Conservation (phyloP, 805 yeast species). For the Blastobotrys robertii region DNA sequence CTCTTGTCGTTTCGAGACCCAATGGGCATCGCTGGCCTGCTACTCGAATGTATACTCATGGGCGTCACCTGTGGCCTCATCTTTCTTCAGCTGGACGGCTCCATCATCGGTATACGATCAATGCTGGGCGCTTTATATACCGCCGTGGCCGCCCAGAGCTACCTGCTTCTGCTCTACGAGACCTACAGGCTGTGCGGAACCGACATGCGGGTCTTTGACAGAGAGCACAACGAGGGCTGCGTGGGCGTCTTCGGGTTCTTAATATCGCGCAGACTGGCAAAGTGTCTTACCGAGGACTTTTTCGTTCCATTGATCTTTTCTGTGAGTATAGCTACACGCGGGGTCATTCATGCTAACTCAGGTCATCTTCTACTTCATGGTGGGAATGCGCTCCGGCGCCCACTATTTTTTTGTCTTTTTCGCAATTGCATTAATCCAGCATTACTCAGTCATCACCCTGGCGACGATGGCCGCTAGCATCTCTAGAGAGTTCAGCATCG, state of each 20-base stretch:
- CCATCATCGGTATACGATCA: slow-evolving; percentile 58
- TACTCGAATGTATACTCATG: slow-evolving; percentile 40
- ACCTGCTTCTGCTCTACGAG: slow-evolving; percentile 47
- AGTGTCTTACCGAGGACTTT: slow-evolving; percentile 59
- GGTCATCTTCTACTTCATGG: slow-evolving; percentile 60
- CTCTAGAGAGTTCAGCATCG: slow-evolving; percentile 50
- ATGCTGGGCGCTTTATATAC: slow-evolving; percentile 43
- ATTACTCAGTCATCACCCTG: slow-evolving; percentile 44
- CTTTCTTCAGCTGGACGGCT: slow-evolving; percentile 43
- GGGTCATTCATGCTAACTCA: slow-evolving; percentile 1
- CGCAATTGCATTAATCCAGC: slow-evolving; percentile 46
- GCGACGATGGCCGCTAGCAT: slow-evolving; percentile 46
- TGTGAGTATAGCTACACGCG: slow-evolving; percentile 12
- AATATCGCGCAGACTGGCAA: slow-evolving; percentile 54
- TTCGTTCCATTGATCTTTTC: slow-evolving; percentile 52
- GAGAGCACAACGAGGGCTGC: slow-evolving; percentile 64
- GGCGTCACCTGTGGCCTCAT: slow-evolving; percentile 70
- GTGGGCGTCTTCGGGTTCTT: slow-evolving; percentile 61
- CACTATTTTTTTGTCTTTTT: slow-evolving; percentile 52
- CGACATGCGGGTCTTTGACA: slow-evolving; percentile 46
- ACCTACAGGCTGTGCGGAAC: slow-evolving; percentile 45
- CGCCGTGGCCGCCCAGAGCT: slow-evolving; percentile 44
- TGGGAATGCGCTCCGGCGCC: slow-evolving; percentile 48
- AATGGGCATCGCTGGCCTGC: slow-evolving; percentile 35
- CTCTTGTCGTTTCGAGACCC: slow-evolving; percentile 42